phyloP scores from a whole-genome alignment of 306 rosid genomes.

The Acacia confusa region DNA sequence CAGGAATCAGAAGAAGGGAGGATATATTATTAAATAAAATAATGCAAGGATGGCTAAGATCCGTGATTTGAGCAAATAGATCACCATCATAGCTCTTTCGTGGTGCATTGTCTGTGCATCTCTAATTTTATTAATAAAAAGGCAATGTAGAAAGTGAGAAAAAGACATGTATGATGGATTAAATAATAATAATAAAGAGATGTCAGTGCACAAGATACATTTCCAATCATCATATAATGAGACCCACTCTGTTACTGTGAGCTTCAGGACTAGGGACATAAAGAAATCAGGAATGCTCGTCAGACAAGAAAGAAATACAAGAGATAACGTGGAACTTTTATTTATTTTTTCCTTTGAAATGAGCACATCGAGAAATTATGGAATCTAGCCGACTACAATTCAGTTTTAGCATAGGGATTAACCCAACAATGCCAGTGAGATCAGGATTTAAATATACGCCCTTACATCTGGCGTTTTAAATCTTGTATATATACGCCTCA shows the following conservation, averaged over 20 bases:
- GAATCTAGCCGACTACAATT: conserved; percentile 32
- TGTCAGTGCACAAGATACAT: background rate
- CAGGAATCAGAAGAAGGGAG: background rate
- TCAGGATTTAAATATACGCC: conserved; percentile 44
- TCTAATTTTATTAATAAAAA: background rate
- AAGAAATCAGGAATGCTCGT: conserved; percentile 26
- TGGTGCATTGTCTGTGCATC: background rate
- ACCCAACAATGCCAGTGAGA: conserved; percentile 43
- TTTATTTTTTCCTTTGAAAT: conserved; percentile 27
- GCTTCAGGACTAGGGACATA: background rate
- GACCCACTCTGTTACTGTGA: background rate
- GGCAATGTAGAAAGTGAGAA: background rate
- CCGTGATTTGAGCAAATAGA: conserved; percentile 20
- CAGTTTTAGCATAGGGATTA: conserved; percentile 30
- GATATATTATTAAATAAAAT: background rate
- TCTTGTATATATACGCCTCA: conserved; percentile 63
- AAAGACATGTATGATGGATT: background rate
- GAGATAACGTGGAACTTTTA: conserved; percentile 30
- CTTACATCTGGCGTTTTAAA: conserved; percentile 38
- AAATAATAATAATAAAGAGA: background rate
- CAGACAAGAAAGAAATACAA: conserved; percentile 41
- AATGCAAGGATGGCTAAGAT: background rate
- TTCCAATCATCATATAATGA: conserved; percentile 23
- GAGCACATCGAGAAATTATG: conserved; percentile 30
- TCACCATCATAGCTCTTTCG: background rate